Conservation (phyloP, 805 yeast species). For the Candida ortonii region DNA sequence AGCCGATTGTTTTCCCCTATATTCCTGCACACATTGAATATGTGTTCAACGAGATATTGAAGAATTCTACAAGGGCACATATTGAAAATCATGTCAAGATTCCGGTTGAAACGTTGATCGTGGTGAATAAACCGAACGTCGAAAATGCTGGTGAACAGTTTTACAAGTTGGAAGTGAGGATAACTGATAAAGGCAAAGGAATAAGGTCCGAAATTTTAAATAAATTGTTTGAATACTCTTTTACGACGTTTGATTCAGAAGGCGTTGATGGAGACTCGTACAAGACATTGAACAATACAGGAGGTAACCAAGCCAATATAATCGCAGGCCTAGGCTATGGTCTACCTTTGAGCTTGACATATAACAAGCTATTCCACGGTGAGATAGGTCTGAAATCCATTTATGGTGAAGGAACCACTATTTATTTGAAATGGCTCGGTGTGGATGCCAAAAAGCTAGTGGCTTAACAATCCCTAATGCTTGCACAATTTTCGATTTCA, state of each 20-base stretch:
- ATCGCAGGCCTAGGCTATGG: conserved; percentile 98
- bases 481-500: background rate
- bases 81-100: conserved; percentile 58
- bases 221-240: conserved; percentile 81
- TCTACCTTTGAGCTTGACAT: conserved; percentile 75
- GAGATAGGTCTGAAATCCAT: conserved; percentile 64
- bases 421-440: conserved; percentile 51
- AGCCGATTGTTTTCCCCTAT: conserved; percentile 62
- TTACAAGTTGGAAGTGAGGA: conserved; percentile 57
- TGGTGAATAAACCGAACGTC: conserved; percentile 29
- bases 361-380: conserved; percentile 73
- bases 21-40: conserved; percentile 87
- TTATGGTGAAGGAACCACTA: conserved; percentile 79
- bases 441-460: conserved; percentile 26
- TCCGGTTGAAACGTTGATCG: conserved; percentile 49
- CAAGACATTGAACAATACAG: conserved; percentile 62
- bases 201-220: conserved; percentile 63
- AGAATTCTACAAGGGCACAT: conserved; percentile 85
- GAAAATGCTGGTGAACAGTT: conserved; percentile 26
- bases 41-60: conserved; percentile 78
- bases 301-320: conserved; percentile 47
- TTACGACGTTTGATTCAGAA: conserved; percentile 64
- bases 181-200: conserved; percentile 89
- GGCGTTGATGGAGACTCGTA: conserved; percentile 48
- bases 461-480: too few species aligned